Conservation (phyloP, 257 asterid species). For the Scutellaria baicalensis region DNA sequence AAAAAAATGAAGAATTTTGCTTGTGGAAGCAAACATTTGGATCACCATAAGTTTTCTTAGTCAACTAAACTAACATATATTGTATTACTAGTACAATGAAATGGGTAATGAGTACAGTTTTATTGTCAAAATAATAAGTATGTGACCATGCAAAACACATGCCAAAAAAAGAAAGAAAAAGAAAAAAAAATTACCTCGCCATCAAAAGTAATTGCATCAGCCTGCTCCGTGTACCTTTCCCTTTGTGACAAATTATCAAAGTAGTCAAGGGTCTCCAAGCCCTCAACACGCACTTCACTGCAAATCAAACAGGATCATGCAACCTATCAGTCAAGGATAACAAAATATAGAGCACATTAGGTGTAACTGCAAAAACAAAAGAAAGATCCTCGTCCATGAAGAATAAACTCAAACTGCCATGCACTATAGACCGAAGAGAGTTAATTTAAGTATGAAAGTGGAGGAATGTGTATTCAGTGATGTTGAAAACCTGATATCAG, state of each 20-base stretch:
- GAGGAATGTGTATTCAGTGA: constrained; percentile 12
- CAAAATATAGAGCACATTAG: constrained; percentile 19
- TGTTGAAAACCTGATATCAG: constrained; percentile 66
- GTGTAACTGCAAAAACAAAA: neutral
- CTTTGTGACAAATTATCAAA: constrained; percentile 56
- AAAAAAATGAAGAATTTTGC: neutral
- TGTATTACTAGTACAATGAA: neutral
- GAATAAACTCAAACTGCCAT: neutral
- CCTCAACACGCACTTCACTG: constrained; percentile 91
- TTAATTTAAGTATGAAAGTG: neutral
- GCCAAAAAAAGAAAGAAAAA: neutral
- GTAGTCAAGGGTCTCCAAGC: constrained; percentile 87
- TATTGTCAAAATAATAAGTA: neutral
- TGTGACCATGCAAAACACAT: neutral
- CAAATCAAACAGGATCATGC: constrained; percentile 39
- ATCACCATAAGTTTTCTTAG: neutral
- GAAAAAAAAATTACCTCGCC: constrained; percentile 52
- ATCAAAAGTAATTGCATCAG: constrained; percentile 86
- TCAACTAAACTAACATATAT: neutral
- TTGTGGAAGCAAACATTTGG: neutral
- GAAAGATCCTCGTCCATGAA: constrained; percentile 3
- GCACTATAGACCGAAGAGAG: neutral
- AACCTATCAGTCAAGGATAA: constrained; percentile 29
- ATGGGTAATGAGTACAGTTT: neutral
- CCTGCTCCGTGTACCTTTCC: constrained; percentile 78